Evolutionary conservation across 2,329 filamentous ascomycete genomes (phyloP).

Genomic region (Ophiostoma angusticollis): DNA sequence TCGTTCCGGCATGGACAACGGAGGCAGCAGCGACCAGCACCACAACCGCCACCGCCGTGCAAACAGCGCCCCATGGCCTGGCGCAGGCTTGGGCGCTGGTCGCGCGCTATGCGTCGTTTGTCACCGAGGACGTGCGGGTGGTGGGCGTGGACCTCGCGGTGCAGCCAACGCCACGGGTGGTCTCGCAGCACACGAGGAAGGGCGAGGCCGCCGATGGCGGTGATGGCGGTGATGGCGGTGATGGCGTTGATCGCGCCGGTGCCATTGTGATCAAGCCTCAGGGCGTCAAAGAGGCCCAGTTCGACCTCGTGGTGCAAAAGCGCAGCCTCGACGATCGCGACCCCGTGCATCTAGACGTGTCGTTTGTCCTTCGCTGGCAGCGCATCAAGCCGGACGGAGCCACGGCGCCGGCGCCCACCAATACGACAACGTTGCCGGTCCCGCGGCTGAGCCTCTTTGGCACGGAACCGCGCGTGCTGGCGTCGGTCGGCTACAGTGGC

Average conservation of each 20-base stretch:
- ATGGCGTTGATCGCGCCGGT: too few relatives aligned
- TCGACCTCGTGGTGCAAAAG: slow-evolving; percentile 65
- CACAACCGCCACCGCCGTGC: slow-evolving; percentile 21
- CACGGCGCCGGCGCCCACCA: slow-evolving; percentile 24
- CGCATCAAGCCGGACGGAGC: slow-evolving; percentile 29
- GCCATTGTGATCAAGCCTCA: slow-evolving; percentile 45
- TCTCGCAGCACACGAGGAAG: slow-evolving; percentile 36
- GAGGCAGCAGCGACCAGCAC: background rate
- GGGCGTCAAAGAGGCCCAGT: slow-evolving; percentile 57
- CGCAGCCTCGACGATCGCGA: slow-evolving; percentile 68
- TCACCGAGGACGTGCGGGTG: slow-evolving; percentile 55
- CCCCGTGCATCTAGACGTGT: slow-evolving; percentile 60
- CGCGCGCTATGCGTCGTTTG: slow-evolving; percentile 65
- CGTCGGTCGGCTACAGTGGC: slow-evolving; percentile 34
- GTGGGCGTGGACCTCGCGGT: slow-evolving; percentile 45
- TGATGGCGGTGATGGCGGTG: background rate
- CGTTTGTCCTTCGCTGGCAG: slow-evolving; percentile 65
- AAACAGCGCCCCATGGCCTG: slow-evolving; percentile 50
- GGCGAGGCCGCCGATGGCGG: slow-evolving; percentile 27
- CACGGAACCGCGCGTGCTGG: slow-evolving; percentile 75
- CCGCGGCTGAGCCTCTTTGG: slow-evolving; percentile 71
- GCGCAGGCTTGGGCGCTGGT: slow-evolving; percentile 70
- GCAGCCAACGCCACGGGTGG: slow-evolving; percentile 38
- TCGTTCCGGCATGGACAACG: slow-evolving; percentile 20
- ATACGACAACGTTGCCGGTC: slow-evolving; percentile 58